Evolutionary conservation across 1,284 basidiomycete species (phyloP), one percentile per base, ranked within the genome.

Genomic region (Vanrija sp.): DNA sequence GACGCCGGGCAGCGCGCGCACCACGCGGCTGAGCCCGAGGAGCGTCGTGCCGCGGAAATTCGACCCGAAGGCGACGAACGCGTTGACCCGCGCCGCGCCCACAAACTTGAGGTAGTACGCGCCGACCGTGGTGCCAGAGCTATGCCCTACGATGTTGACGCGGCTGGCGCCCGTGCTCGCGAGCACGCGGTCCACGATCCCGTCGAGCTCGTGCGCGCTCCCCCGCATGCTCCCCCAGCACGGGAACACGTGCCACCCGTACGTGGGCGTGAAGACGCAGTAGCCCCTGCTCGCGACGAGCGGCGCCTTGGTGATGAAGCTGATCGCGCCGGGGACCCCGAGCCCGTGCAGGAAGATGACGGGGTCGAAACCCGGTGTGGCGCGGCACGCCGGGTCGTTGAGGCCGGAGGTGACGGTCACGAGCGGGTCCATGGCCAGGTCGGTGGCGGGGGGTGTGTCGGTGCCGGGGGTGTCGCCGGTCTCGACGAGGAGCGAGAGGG

Each of bases 291-390:
- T 7, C 9, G 18, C n/a, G 27, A 45, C 8, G 15, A 35, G 8
- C 16, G 43, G 43, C n/a, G 27, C 43, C 25, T 35, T 45, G 23
- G 25, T 39, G 19, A 39, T 18, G n/a, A 24, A 50, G 42, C 44
- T 50, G 19, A 44, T 8, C 9, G 18, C 24, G 35, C 35, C n/a
- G 3, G 36, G 42, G 4, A 22, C 35, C 3, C 20, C 22, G 8
- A 50, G 49, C 1, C 49, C 49, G 42, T 50, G 49, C 35, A 50
- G 49, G 12, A 50, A 20, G 23, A 50, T 20, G 35, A 50, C 35
- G 18, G 49, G 49, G 36, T 43, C 36, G 22, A 24, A 18, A 18
- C 43, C 49, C 7, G 35, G 22, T 23, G 5, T 39, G 20, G 43
- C 23, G 12, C 22, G 23, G 49, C 49, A 50, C 16, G 18, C 19